Percentiles rank a stretch among this genome's conserved stretches.
Evolutionary conservation across 2,329 filamentous ascomycete genomes (phyloP).

Genomic region (Scortechinia acanthostroma): DNA sequence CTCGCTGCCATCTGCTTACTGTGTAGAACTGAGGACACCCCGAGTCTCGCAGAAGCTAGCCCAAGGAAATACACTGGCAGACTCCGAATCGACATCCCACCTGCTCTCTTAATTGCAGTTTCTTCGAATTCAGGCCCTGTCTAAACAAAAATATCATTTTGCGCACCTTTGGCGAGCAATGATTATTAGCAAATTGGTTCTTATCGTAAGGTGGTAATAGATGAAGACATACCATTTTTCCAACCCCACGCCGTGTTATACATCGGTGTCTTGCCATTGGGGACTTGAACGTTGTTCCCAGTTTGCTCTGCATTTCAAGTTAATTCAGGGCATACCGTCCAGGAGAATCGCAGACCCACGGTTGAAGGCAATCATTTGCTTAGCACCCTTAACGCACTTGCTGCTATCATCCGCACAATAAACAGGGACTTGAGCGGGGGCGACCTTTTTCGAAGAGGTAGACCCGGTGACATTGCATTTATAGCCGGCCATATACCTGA

Average conservation of each 20-base stretch:
- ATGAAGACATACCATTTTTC: too few relatives aligned
- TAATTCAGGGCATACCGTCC: background rate
- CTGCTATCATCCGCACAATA: slow-evolving; percentile 29
- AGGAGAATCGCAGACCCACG: slow-evolving; percentile 16
- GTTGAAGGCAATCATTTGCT: slow-evolving; percentile 41
- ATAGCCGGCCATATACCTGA: slow-evolving; percentile 41
- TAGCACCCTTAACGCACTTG: slow-evolving; percentile 34
- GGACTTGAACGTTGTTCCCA: slow-evolving; percentile 19
- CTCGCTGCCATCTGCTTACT: too few relatives aligned
- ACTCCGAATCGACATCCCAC: too few relatives aligned
- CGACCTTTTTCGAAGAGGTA: slow-evolving; percentile 28
- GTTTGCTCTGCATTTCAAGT: slow-evolving; percentile 13
- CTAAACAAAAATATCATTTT: too few relatives aligned
- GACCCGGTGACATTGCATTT: slow-evolving; percentile 36
- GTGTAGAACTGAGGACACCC: too few relatives aligned
- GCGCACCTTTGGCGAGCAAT: too few relatives aligned
- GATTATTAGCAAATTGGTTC: too few relatives aligned
- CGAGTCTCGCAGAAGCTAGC: too few relatives aligned
- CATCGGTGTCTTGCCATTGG: slow-evolving; percentile 15
- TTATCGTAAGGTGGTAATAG: too few relatives aligned
- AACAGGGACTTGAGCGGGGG: slow-evolving; percentile 26
- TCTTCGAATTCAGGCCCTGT: too few relatives aligned
- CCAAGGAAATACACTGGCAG: too few relatives aligned
- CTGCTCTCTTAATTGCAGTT: too few relatives aligned
- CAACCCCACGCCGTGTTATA: slow-evolving; percentile 25